Base-by-base conservation (phyloP, 73 alveolate genomes). In the Blepharisma japonicum region DNA sequence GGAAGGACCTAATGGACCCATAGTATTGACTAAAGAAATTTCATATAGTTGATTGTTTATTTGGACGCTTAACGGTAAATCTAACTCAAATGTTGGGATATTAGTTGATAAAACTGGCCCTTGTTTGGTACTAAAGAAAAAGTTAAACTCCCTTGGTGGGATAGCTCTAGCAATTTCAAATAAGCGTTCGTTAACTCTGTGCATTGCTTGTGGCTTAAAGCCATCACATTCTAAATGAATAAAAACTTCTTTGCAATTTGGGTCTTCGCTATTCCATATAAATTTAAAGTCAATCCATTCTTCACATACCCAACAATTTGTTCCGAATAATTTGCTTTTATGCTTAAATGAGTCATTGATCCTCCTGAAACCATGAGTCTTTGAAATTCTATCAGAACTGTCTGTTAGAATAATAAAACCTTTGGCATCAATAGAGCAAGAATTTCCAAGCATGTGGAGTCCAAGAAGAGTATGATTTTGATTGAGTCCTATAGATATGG, bases 301-400 rank as follows among this genome's bases (percentile, higher is more conserved):
- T 89, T 95, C 95, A 83, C 99, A 95, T 20, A 95, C 85, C 99
- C 99, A 95, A 71, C 99, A 95, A 77, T 91, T 92, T 9, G 83
- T 71, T 55, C 27, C 79, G 61, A 39, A 45, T 79, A 21, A 76
- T 70, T 70, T 54, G 21, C 27, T 18, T 7, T 9, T 54, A 18
- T 18, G 27, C 23, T 45, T 45, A 23, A 20, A 20, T 45, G 71
- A 9, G 48, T 61, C 74, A 20, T 14, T 61, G 50, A 61, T 61
- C 47, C 74, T 61, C 47, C 23, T n/a, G 23, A 14, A 61, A 5
- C 14, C 14, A 14, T 61, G 74, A 2, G 47, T 39, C 23, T 14
- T 18, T 61, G 14, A 14, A 20, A 61, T 61, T 32, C 42, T 32
- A 14, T 61, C 18, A 9, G 14, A 9, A 14, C n/a, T 47, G 32